These are phyloP conservation scores for Saccharomycopsis sp. DNA, from an alignment of 805 yeast species.

Conservation along the genomic window DNA sequence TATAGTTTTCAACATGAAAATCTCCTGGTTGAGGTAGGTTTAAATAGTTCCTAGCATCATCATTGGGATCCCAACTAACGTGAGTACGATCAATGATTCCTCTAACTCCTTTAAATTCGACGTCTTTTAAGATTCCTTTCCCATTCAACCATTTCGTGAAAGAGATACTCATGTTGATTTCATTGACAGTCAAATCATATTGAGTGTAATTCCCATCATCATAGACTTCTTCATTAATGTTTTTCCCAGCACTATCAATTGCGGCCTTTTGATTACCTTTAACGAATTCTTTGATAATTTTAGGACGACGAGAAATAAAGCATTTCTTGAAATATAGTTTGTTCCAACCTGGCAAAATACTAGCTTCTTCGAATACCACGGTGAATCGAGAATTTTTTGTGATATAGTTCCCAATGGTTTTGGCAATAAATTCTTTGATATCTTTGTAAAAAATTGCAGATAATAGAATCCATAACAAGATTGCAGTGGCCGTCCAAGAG, in stretches of 20 bases:
- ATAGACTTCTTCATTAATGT: constrained; percentile 13
- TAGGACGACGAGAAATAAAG: constrained; percentile 77
- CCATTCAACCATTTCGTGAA: constrained; percentile 86
- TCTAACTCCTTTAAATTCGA: constrained; percentile 73
- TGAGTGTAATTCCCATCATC: constrained; percentile 97
- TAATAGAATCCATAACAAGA: neutral
- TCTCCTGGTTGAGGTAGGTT: constrained; percentile 76
- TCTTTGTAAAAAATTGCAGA: constrained; percentile 47
- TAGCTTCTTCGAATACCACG: constrained; percentile 83
- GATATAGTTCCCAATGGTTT: constrained; percentile 67
- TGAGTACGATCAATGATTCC: constrained; percentile 91
- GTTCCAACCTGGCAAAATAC: constrained; percentile 90
- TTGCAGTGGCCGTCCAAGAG: neutral
- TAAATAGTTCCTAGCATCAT: constrained; percentile 73
- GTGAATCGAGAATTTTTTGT: constrained; percentile 75
- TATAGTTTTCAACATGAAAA: constrained; percentile 78
- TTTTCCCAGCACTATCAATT: constrained; percentile 38
- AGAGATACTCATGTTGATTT: constrained; percentile 69
- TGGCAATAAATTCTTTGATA: constrained; percentile 65
- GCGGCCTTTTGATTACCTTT: constrained; percentile 72
- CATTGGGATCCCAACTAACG: constrained; percentile 72
- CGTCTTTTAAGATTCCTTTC: constrained; percentile 70
- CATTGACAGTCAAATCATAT: constrained; percentile 83
- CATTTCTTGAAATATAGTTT: constrained; percentile 77
- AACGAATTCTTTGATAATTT: constrained; percentile 36